Base-by-base conservation (phyloP, 441 rosid species). In the Erodium trifolium region DNA sequence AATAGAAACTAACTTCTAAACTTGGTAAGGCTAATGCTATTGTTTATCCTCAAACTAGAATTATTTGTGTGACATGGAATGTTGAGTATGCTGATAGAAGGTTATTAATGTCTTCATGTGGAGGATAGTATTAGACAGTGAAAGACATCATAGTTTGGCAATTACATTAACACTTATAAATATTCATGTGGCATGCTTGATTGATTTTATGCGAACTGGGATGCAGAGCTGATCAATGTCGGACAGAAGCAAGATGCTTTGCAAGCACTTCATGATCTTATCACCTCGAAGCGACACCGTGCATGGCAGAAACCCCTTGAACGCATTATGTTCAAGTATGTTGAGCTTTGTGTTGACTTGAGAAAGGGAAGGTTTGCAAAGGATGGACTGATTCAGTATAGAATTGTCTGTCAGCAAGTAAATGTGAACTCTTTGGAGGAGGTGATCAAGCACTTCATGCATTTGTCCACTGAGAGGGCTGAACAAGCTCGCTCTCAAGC, bases 181-280 rank as follows among this genome's bases (percentile, higher is more conserved):
- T 37, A 3, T 37, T 7, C 8, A 37, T 2, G 41, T 37, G 8
- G 3, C 13, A 49, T 11, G 27, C 4, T 9, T 55, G 29, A 9
- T 9, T 6, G 18, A 39, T 14, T 51, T 4, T 69, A 53, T 39
- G 60, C 71, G 37, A 2, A 67, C 7, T 62, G 11, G 78, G 65
- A 63, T 81, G 75, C 81, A 94, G 98, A 93, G 73, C 67, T 95
- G 83, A 90, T 95, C 72, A 92, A 90, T 77, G 99, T 95, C 55
- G 99, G 99, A 62, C 99, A 95, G 83, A 95, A 92, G 80, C 96
- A 87, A 81, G 99, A 92, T 78, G 99, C 99, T 0, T 74, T 95
- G 62, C 97, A 90, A 78, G 92, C 91, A 0, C 91, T 95, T 71
- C 99, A 95, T 71, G 93, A 87, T 72, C 72, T 92, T 41, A 95